Evolutionary conservation across 805 yeast genomes (phyloP).

Genomic region (Cyberlindnera americana): DNA sequence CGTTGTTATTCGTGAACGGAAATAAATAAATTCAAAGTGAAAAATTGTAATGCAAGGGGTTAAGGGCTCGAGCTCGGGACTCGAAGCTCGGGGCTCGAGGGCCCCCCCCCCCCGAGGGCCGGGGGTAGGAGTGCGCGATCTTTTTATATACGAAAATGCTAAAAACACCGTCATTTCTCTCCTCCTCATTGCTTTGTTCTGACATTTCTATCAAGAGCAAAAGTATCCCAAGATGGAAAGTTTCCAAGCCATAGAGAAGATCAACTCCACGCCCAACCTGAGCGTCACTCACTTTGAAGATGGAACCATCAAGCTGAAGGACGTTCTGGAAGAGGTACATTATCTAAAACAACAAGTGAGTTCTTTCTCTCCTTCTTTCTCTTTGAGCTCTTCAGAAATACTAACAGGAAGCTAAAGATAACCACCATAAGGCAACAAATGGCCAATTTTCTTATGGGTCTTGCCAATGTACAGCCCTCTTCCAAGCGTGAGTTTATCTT

Average conservation of each 20-base stretch:
- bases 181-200: too few species aligned
- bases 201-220: too few species aligned
- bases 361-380: too few species aligned
- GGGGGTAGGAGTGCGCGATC: too few species aligned
- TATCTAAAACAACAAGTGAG: slow-evolving; percentile 30
- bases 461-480: slow-evolving; percentile 38
- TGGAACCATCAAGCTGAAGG: slow-evolving; percentile 34
- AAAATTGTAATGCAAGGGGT: too few species aligned
- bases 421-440: slow-evolving; percentile 37
- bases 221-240: slow-evolving; percentile 30
- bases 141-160: too few species aligned
- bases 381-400: not conserved
- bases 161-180: too few species aligned
- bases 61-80: too few species aligned
- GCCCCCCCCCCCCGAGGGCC: too few species aligned
- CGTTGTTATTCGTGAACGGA: slow-evolving; percentile 16
- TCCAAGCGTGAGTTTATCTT: slow-evolving; percentile 22
- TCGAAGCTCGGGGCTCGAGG: too few species aligned
- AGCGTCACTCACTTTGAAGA: slow-evolving; percentile 39
- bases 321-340: slow-evolving; percentile 35
- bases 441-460: slow-evolving; percentile 32
- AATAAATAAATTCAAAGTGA: too few species aligned
- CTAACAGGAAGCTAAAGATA: slow-evolving; percentile 16
- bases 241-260: slow-evolving; percentile 28
- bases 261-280: slow-evolving; percentile 24